Evolutionary conservation across 352 stramenopile species (phyloP), one percentile per base, ranked within the genome.

Genomic region (Globisporangium rhizosaccharum): DNA sequence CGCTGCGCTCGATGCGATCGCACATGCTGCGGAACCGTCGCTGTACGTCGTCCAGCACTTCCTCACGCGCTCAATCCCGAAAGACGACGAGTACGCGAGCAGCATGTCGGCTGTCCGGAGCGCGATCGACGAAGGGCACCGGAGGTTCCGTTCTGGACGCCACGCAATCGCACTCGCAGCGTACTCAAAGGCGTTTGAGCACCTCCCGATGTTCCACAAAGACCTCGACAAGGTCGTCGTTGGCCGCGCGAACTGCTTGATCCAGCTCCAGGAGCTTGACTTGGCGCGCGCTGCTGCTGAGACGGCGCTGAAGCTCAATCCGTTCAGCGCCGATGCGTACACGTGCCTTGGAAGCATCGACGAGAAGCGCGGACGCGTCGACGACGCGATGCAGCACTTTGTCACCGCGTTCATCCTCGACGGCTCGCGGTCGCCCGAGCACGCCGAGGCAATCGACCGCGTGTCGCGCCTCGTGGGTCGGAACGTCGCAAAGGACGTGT

Each of bases 401-500:
- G 81, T 94, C 46, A 86, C 83, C 2, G 75, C 81, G 6, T 94
- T 94, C 57, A 89, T 94, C 51, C 51, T 94, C 17, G 81, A 92
- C 46, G 82, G 82, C 9, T 94, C 85, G 2, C 79, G 82, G 6
- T 91, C 80, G 14, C 62, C 72, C 5, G 77, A 92, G 39, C 69
- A 79, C 25, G 85, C 85, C 2, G 80, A 85, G 50, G 72, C 70
- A 15, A 94, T 92, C 56, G 83, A 92, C 52, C 81, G 85, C 12
- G 76, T 83, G 14, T 85, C 85, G 17, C 81, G 83, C 20, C 44
- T 70, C 20, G 83, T 92, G 17, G 85, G 81, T 39, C 74, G 85
- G 45, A 57, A 73, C 36, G 75, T 83, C 33, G 85, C 85, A 26
- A 90, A 88, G 56, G 62, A 73, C 30, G 71, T 87, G 18, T 94